Conservation (phyloP, 345 rosid genomes). For the Garcia nutans region DNA sequence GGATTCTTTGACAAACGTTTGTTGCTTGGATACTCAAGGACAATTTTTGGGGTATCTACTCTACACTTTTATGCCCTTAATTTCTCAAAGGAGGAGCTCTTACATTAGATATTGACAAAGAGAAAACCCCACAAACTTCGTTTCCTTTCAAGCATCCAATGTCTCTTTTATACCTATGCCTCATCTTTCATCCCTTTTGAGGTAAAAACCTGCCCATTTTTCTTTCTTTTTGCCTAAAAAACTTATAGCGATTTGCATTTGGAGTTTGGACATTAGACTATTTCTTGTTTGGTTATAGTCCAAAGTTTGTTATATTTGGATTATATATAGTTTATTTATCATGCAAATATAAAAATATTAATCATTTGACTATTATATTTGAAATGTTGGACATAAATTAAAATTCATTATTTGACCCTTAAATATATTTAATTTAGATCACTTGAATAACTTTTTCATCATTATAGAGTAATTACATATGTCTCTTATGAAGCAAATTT, state of each 20-base stretch:
- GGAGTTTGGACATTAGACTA: conserved; percentile 35
- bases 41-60: conserved; percentile 33
- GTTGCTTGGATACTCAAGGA: conserved; percentile 36
- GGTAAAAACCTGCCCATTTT: conserved; percentile 23
- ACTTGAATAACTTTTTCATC: not conserved
- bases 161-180: conserved; percentile 37
- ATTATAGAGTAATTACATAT: not conserved
- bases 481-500: too few relatives aligned
- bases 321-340: not conserved
- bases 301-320: conserved; percentile 35
- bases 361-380: too few relatives aligned
- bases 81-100: conserved; percentile 10
- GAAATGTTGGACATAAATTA: too few relatives aligned
- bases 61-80: not conserved
- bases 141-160: conserved; percentile 44
- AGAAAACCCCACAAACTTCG: conserved; percentile 46
- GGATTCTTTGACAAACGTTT: conserved; percentile 55
- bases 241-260: conserved; percentile 31
- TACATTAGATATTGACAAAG: conserved; percentile 30
- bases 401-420: too few relatives aligned
- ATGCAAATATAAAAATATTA: too few relatives aligned
- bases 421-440: not conserved
- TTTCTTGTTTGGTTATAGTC: conserved; percentile 25
- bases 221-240: conserved; percentile 15
- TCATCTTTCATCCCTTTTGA: conserved; percentile 69